Base-by-base conservation (phyloP, 371 early-diverging fungal genomes). In the Mucor lusitanicus region DNA sequence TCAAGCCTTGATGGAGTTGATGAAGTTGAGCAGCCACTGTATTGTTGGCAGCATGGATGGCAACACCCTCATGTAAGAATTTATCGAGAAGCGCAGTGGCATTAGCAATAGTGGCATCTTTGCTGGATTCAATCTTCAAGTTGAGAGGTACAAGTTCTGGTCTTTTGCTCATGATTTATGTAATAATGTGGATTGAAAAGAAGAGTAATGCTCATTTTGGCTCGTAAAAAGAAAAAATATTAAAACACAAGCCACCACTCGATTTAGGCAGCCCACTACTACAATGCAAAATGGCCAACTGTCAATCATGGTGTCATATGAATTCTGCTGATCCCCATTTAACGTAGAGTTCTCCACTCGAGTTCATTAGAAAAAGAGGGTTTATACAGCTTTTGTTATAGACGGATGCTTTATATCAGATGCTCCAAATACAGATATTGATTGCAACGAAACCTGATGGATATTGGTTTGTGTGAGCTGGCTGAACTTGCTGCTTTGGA, bases 1-100 rank as follows among this genome's bases (percentile, higher is more conserved):
- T 72, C 46, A 84, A 77, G 28, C 80, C 81, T 65, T 78, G 75
- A 44, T 80, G 74, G 19, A 84, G 65, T 64, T 77, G 80, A 39
- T 84, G 80, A 40, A 84, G 76, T 67, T 84, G 84, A 23, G 84
- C 75, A 28, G 81, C 75, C 3, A 84, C 75, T 40, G 80, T 81
- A 54, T 84, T 84, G 62, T 79, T 80, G 59, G 84, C 78, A 44
- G 84, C 78, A 58, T 84, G 84, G 53, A 84, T 81, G 23, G 84
- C 84, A 3, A 79, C 73, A 63, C 77, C 80, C 15, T 84, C 77
- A 44, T 84, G 84, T 23, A 84, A 61, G 48, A 84, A 84, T 61
- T 78, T 75, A 60, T 81, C 82, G 25, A 84, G 73, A 46, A 76
- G 65, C 12, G 70, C 44, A 6, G 80, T 69, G 30, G 84, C 82